A percentile compares a stretch with the other conserved stretches of the same genome.
phyloP scores from a whole-genome alignment of 2,329 filamentous ascomycete species.

The Amphichorda felina region DNA sequence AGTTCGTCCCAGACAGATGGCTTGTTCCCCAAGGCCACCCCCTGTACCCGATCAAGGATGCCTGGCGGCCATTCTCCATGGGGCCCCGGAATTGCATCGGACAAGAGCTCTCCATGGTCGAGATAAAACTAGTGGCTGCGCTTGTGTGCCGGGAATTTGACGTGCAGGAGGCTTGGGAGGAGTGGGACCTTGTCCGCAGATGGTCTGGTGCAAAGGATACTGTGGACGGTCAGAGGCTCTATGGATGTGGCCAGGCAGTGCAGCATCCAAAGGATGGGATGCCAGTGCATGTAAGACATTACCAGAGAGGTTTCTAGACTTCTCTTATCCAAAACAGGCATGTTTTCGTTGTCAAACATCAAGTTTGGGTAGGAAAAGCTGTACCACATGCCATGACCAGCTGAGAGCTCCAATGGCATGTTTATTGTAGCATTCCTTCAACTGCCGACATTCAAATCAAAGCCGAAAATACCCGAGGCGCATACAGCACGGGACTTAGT shows the following conservation, averaged over 20 bases:
- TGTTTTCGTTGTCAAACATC: no score
- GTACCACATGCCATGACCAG: no score
- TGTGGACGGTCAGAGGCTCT: background rate
- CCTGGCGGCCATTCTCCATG: background rate
- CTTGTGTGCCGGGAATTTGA: background rate
- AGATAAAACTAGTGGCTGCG: background rate
- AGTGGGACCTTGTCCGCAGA: conserved; percentile 1
- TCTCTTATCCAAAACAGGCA: no score
- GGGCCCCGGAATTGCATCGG: conserved; percentile 24
- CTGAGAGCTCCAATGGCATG: no score
- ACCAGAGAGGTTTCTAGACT: no score
- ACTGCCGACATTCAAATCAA: no score
- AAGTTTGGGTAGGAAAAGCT: no score
- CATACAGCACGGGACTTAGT: no score
- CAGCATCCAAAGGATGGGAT: conserved; percentile 1
- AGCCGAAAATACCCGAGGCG: no score
- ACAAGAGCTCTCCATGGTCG: conserved; percentile 15
- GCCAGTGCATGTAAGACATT: background rate
- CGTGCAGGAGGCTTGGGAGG: background rate
- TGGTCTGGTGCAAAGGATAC: background rate
- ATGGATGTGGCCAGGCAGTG: background rate
- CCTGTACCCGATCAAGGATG: background rate
- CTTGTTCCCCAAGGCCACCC: background rate
- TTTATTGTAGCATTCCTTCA: no score
- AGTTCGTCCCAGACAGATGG: conserved; percentile 28